Evolutionary conservation across 176 grass and related monocot genomes (phyloP), one percentile per base, ranked within the genome.

Genomic region (Cenchrus fungigraminus): DNA sequence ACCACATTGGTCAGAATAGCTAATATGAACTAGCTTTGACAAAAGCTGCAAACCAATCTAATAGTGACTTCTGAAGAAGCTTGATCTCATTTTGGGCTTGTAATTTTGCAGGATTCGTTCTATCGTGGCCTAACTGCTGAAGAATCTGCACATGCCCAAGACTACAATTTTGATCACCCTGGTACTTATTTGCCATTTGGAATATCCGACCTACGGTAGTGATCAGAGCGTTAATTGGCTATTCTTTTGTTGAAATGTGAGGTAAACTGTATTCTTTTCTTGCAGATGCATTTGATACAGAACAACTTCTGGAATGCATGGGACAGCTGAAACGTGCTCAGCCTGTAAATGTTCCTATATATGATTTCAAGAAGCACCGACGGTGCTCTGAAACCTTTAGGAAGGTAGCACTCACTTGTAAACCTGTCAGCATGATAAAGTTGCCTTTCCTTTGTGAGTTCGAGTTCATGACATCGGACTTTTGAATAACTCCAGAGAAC

Each of bases 91-190:
- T 67, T 74, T 25, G 32, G n/a, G 58, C 22, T 37, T 78, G 34
- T 57, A 6, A 89, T 42, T 78, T 86, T 83, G 66, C 70, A 96
- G 94, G 97, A 99, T 92, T 99, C 97, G 25, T 99, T 99, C 69
- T 99, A 99, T 40, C 91, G 94, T 16, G 97, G 97, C n/a, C 76
- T 99, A 66, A 99, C 97, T 63, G 86, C 90, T 79, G 91, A 96
- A 71, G 93, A 99, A 85, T 96, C 97, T 50, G 86, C 89, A 68
- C 78, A 9, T 76, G 97, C 87, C 64, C 90, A 96, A 74, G 93
- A 96, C 78, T 99, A 99, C 82, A 99, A 99, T 86, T 99, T 99
- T 89, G 97, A 94, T 87, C 97, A 99, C 81, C 97, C 97, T 77
- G 97, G 97, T 99, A 91, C 67, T 85, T 77, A 80, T 77, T 79